phyloP scores from a whole-genome alignment of 768 basidiomycete genomes.

The Tulasnella sp. region DNA sequence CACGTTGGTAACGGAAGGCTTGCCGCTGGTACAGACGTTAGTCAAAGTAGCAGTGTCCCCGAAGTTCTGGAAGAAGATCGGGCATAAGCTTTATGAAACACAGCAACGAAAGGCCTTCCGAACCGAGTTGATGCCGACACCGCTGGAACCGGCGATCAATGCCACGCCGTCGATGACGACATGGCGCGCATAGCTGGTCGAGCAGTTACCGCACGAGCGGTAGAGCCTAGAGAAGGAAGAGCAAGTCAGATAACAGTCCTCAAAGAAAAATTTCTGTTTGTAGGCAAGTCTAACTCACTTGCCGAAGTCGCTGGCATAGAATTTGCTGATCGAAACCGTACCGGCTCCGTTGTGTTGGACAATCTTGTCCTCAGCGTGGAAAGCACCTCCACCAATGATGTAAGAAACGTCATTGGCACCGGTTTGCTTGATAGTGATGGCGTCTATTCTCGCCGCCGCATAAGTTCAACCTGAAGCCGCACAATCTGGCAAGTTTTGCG shows the following conservation, averaged over 20 bases:
- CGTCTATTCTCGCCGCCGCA: not conserved
- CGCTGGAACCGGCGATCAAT: not conserved
- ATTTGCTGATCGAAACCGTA: conserved; percentile 13
- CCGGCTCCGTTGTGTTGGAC: conserved; percentile 28
- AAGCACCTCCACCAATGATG: conserved; percentile 29
- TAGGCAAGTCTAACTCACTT: conserved; percentile 8
- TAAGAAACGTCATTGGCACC: conserved; percentile 12
- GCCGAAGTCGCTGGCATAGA: conserved; percentile 16
- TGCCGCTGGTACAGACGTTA: conserved; percentile 15
- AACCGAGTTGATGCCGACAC: conserved; percentile 14
- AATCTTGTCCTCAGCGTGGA: conserved; percentile 26
- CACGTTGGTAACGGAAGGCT: not conserved
- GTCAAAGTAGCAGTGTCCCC: conserved; percentile 11
- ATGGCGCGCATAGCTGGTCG: not conserved
- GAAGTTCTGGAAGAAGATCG: conserved; percentile 8
- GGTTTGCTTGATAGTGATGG: conserved; percentile 21
- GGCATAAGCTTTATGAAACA: not conserved
- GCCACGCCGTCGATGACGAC: not conserved
- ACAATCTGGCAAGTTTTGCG: not conserved
- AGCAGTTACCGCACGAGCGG: not conserved
- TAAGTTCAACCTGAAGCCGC: not conserved
- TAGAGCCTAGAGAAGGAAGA: not conserved
- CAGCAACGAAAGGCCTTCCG: not conserved
- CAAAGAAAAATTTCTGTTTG: not conserved
- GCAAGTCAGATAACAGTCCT: not conserved